These are phyloP conservation scores for Chloranthus sessilifolius DNA, from an alignment of 164 flowering plant genomes.

Conservation along the genomic window DNA sequence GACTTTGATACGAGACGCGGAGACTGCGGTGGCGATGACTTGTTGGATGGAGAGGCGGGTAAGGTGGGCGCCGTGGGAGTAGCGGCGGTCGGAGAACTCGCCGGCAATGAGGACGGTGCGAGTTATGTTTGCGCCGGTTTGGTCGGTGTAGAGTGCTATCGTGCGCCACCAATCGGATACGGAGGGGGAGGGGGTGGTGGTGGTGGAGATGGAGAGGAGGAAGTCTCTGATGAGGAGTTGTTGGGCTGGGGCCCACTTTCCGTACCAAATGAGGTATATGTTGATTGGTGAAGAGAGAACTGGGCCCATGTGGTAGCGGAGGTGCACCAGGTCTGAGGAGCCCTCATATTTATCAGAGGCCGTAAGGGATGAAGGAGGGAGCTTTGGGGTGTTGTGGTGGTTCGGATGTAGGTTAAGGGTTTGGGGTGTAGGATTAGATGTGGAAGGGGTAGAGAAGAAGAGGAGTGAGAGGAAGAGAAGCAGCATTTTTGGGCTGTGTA, in stretches of 20 bases:
- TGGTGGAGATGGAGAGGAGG: conserved; percentile 64
- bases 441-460: neutral
- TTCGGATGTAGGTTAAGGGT: conserved; percentile 21
- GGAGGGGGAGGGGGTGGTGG: conserved; percentile 39
- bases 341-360: conserved; percentile 70
- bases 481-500: too few relatives aligned
- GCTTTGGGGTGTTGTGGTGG: conserved; percentile 32
- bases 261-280: conserved; percentile 88
- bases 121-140: conserved; percentile 81
- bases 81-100: conserved; percentile 56
- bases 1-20: conserved; percentile 38
- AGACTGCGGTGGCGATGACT: conserved; percentile 62
- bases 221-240: conserved; percentile 73
- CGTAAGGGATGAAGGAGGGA: conserved; percentile 36
- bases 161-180: conserved; percentile 90
- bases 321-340: conserved; percentile 71
- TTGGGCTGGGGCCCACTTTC: conserved; percentile 54
- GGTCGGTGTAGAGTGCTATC: conserved; percentile 81
- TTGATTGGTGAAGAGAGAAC: conserved; percentile 75
- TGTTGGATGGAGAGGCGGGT: conserved; percentile 72
- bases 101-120: conserved; percentile 46
- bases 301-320: conserved; percentile 96
- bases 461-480: too few relatives aligned
- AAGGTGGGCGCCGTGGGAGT: conserved; percentile 60
- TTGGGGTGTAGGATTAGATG: conserved; percentile 6